These are phyloP conservation scores for Heterobasidion irregulare DNA, from an alignment of 1,284 basidiomycete genomes.

Conservation along the genomic window DNA sequence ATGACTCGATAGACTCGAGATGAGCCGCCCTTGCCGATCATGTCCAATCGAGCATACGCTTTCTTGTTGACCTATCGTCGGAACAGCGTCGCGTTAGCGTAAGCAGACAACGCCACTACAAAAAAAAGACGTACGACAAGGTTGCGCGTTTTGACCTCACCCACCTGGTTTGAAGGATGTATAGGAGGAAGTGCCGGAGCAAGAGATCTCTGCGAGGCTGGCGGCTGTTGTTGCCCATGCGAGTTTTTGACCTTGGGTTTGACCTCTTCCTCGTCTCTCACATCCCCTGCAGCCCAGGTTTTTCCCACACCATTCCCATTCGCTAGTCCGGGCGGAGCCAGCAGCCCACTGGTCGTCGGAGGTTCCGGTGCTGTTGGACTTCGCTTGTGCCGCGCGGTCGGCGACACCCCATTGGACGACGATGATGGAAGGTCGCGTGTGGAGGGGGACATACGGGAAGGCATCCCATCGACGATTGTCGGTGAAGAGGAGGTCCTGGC, in stretches of 20 bases:
- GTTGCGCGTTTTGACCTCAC: conserved; percentile 14
- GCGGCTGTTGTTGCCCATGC: not conserved
- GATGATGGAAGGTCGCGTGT: conserved; percentile 15
- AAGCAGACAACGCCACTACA: not conserved
- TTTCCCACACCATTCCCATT: conserved; percentile 19
- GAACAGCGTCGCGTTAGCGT: not conserved
- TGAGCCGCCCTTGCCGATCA: conserved; percentile 88
- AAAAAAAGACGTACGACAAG: conserved; percentile 19
- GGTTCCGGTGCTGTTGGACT: conserved; percentile 59
- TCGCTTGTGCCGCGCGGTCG: conserved; percentile 32
- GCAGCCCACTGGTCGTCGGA: conserved; percentile 32
- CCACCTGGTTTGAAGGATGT: not conserved
- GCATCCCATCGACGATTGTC: conserved; percentile 29
- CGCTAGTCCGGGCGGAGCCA: conserved; percentile 15
- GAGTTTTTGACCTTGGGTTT: not conserved
- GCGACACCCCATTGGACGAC: conserved; percentile 6
- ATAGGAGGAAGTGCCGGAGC: conserved; percentile 12
- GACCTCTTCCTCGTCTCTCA: conserved; percentile 17
- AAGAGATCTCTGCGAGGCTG: not conserved
- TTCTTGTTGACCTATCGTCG: conserved; percentile 66
- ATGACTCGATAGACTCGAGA: conserved; percentile 92
- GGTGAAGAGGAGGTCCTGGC: conserved; percentile 25
- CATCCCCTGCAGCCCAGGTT: conserved; percentile 42
- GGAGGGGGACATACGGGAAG: conserved; percentile 17
- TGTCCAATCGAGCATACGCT: conserved; percentile 73